Conservation (phyloP, 768 basidiomycete genomes). For the Flagelloscypha sp. region DNA sequence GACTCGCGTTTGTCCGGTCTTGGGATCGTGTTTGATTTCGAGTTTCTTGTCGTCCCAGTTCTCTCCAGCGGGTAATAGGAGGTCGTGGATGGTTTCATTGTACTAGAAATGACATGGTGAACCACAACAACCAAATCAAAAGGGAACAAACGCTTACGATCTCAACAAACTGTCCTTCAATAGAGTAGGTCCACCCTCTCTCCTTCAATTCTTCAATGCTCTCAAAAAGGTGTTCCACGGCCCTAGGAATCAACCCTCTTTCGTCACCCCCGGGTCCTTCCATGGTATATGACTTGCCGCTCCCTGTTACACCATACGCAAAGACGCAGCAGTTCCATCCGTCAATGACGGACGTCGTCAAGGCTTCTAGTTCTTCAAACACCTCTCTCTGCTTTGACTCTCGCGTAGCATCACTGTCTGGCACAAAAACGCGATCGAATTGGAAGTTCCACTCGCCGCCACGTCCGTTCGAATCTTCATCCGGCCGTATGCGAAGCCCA, state of each 20-base stretch:
- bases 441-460: conserved; percentile 66
- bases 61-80: conserved; percentile 75
- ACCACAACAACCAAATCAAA: neutral
- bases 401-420: no score
- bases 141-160: conserved; percentile 49
- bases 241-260: conserved; percentile 89
- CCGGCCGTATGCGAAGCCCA: conserved; percentile 20
- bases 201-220: conserved; percentile 65
- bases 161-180: conserved; percentile 95
- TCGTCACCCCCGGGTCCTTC: conserved; percentile 88
- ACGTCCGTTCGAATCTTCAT: conserved; percentile 37
- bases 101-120: conserved; percentile 40
- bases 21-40: conserved; percentile 85
- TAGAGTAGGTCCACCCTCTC: conserved; percentile 84
- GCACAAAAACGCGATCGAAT: conserved; percentile 85
- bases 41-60: conserved; percentile 89
- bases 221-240: conserved; percentile 82
- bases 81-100: conserved; percentile 91
- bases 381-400: conserved; percentile 72
- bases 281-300: conserved; percentile 89
- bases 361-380: conserved; percentile 86
- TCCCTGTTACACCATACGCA: conserved; percentile 92
- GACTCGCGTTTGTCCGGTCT: conserved; percentile 68
- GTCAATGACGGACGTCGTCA: conserved; percentile 88
- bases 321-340: conserved; percentile 96